Conservation (phyloP, 2,329 filamentous ascomycete genomes). For the Elsinoe necatrix region DNA sequence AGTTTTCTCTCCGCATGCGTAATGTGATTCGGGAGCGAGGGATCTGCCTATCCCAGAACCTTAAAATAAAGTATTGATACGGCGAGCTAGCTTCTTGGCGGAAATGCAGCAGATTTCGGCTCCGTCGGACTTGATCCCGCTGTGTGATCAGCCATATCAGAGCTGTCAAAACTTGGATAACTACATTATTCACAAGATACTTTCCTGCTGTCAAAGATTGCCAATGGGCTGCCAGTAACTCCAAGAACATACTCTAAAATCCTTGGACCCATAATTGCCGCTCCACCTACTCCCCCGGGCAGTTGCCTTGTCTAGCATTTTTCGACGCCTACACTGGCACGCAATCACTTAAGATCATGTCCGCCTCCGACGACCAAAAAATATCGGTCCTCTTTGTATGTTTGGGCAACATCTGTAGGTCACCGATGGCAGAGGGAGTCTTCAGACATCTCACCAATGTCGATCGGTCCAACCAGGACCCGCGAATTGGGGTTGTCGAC, state of each 20-base stretch:
- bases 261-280: no score
- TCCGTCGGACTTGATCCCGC: not conserved
- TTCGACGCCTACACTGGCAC: no score
- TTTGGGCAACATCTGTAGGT: conserved; percentile 87
- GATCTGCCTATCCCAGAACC: not conserved
- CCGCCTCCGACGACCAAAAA: conserved; percentile 17
- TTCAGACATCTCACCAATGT: conserved; percentile 62
- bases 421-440: conserved; percentile 92
- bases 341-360: not conserved
- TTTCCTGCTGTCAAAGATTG: not conserved
- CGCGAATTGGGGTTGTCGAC: conserved; percentile 62
- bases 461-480: conserved; percentile 39
- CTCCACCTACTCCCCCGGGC: no score
- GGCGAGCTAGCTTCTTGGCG: not conserved
- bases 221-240: not conserved
- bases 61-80: not conserved
- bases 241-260: no score
- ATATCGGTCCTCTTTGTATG: conserved; percentile 88
- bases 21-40: not conserved
- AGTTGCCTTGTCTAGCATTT: not conserved
- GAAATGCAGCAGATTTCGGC: not conserved
- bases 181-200: not conserved
- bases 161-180: not conserved
- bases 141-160: not conserved
- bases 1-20: not conserved